Conservation (phyloP, 2,329 filamentous ascomycete species). For the Hypomyces rosellus region DNA sequence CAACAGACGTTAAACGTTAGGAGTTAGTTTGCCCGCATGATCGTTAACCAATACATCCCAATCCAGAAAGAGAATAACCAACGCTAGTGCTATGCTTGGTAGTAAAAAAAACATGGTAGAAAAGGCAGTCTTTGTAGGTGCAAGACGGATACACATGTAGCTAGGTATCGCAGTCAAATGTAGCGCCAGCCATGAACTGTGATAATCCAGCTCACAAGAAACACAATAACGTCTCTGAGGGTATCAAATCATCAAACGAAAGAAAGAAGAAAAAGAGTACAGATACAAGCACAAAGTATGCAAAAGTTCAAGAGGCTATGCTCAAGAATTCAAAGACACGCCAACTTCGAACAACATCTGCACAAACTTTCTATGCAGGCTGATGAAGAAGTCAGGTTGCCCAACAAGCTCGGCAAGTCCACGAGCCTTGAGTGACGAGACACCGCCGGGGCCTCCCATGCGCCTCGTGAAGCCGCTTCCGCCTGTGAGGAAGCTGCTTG, state of each 20-base stretch:
- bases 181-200: neutral
- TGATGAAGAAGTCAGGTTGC: conserved; percentile 61
- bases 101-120: conserved; percentile 5
- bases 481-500: conserved; percentile 51
- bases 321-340: conserved; percentile 44
- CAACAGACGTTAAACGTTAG: neutral
- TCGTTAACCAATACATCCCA: conserved; percentile 17
- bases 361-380: conserved; percentile 59
- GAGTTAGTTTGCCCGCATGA: conserved; percentile 12
- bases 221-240: neutral
- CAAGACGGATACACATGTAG: neutral
- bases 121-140: neutral
- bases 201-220: neutral
- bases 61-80: conserved; percentile 5
- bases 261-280: neutral
- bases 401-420: conserved; percentile 61
- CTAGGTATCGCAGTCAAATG: neutral
- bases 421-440: conserved; percentile 50
- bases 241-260: neutral
- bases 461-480: conserved; percentile 52
- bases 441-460: conserved; percentile 51
- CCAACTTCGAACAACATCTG: conserved; percentile 54
- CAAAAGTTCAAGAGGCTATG: neutral
- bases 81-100: conserved; percentile 18
- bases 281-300: neutral